A percentile compares a stretch with the other conserved stretches of the same genome.
phyloP scores from a whole-genome alignment of 768 basidiomycete species.

The Lactifluus hygrophoroides region DNA sequence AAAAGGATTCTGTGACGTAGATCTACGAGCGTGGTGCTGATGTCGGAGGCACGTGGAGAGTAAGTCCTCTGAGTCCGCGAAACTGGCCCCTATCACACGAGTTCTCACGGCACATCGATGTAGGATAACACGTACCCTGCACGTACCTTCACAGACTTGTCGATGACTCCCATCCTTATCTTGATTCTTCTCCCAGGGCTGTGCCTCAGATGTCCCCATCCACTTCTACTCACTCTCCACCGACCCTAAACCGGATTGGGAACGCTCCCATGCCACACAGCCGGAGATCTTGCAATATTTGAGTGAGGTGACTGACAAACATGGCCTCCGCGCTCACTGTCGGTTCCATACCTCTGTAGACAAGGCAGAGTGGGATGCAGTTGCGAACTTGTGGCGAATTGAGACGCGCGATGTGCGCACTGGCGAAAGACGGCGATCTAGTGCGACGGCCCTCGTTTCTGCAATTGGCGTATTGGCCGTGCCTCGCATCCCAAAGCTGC shows the following conservation, averaged over 20 bases:
- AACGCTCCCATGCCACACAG: slow-evolving; percentile 20
- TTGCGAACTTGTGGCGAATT: slow-evolving; percentile 23
- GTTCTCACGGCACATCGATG: neutral
- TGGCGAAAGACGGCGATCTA: slow-evolving; percentile 5
- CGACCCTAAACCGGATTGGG: slow-evolving; percentile 26
- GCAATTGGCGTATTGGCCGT: slow-evolving; percentile 25
- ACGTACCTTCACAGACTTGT: neutral
- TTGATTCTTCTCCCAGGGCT: slow-evolving; percentile 18
- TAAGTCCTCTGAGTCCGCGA: slow-evolving; percentile 7
- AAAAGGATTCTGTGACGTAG: slow-evolving; percentile 14
- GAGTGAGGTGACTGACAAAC: slow-evolving; percentile 19
- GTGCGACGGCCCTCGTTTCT: slow-evolving; percentile 25
- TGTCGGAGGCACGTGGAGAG: slow-evolving; percentile 25
- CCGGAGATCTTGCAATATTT: slow-evolving; percentile 26
- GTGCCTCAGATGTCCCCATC: slow-evolving; percentile 22
- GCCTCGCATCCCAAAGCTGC: slow-evolving; percentile 23
- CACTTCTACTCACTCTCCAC: slow-evolving; percentile 24
- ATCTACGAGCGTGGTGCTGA: slow-evolving; percentile 26
- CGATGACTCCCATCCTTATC: neutral
- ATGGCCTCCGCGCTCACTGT: slow-evolving; percentile 20
- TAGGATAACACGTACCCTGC: slow-evolving; percentile 24
- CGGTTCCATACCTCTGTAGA: slow-evolving; percentile 24
- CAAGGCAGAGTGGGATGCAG: slow-evolving; percentile 24
- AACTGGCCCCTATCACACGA: neutral
- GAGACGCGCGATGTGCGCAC: slow-evolving; percentile 19